Conservation (phyloP, 306 rosid genomes). For the Trifolium subterraneum region DNA sequence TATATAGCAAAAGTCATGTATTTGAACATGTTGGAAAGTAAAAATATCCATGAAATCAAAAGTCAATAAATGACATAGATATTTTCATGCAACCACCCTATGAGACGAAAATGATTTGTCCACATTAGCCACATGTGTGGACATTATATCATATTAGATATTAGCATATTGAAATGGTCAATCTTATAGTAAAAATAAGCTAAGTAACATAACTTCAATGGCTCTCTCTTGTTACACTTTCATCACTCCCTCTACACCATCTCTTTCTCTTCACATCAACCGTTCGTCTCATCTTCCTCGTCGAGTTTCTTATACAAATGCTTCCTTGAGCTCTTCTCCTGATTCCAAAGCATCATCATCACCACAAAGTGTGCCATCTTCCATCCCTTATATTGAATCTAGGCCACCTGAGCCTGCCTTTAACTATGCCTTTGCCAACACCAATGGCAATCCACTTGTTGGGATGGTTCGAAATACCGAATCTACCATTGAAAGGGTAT, state of each 20-base stretch:
- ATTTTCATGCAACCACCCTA: background rate
- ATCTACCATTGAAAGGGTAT: slow-evolving; percentile 86
- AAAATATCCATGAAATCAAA: background rate
- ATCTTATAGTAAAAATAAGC: background rate
- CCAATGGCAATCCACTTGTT: slow-evolving; percentile 51
- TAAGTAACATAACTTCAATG: slow-evolving; percentile 45
- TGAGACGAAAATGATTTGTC: slow-evolving; percentile 23
- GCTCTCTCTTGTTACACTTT: slow-evolving; percentile 59
- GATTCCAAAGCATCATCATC: slow-evolving; percentile 56
- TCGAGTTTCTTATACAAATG: slow-evolving; percentile 37
- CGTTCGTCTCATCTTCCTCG: slow-evolving; percentile 33
- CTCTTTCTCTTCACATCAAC: slow-evolving; percentile 45
- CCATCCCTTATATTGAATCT: slow-evolving; percentile 1
- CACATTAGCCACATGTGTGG: slow-evolving; percentile 26
- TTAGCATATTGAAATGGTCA: background rate
- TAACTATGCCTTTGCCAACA: slow-evolving; percentile 55
- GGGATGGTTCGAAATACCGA: slow-evolving; percentile 66
- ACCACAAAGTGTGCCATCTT: slow-evolving; percentile 45
- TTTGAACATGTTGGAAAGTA: background rate
- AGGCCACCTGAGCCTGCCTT: slow-evolving; percentile 48
- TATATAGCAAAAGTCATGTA: background rate
- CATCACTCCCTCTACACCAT: slow-evolving; percentile 45
- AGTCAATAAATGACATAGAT: background rate
- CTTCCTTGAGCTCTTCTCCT: slow-evolving; percentile 63
- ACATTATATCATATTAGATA: background rate